Evolutionary conservation across 2,329 filamentous ascomycete species (phyloP).

Genomic region (Albifimbria verrucaria): DNA sequence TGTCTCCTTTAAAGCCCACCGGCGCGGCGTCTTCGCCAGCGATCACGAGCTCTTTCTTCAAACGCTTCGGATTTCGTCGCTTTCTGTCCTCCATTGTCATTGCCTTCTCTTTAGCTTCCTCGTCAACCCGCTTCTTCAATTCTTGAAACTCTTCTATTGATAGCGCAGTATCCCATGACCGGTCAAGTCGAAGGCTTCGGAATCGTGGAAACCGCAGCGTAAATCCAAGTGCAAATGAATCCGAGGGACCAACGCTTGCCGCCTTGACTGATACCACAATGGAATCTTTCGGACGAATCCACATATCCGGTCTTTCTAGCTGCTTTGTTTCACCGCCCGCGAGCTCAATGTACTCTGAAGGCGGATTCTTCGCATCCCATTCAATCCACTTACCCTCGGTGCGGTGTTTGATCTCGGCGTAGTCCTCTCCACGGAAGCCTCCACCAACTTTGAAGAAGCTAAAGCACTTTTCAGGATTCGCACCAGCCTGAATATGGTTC

Average conservation of each 20-base stretch:
- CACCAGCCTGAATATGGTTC: conserved; percentile 57
- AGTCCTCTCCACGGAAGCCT: conserved; percentile 82
- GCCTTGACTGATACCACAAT: conserved; percentile 88
- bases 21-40: conserved; percentile 59
- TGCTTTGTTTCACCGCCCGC: conserved; percentile 70
- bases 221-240: conserved; percentile 71
- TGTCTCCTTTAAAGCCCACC: conserved; percentile 49
- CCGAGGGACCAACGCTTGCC: conserved; percentile 69
- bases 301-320: conserved; percentile 80
- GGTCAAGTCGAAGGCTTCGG: conserved; percentile 76
- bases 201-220: conserved; percentile 93
- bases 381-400: conserved; percentile 90
- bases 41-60: conserved; percentile 68
- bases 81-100: conserved; percentile 74
- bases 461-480: conserved; percentile 70
- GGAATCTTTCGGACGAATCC: conserved; percentile 88
- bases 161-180: conserved; percentile 76
- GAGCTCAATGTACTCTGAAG: conserved; percentile 74
- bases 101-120: conserved; percentile 68
- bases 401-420: conserved; percentile 73
- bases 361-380: conserved; percentile 77
- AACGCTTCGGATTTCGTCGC: conserved; percentile 50
- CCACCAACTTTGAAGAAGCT: conserved; percentile 99
- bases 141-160: conserved; percentile 74
- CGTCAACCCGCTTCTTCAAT: conserved; percentile 65